Base-by-base conservation (phyloP, 2,329 filamentous ascomycete genomes). In the Mycogone perniciosa region DNA sequence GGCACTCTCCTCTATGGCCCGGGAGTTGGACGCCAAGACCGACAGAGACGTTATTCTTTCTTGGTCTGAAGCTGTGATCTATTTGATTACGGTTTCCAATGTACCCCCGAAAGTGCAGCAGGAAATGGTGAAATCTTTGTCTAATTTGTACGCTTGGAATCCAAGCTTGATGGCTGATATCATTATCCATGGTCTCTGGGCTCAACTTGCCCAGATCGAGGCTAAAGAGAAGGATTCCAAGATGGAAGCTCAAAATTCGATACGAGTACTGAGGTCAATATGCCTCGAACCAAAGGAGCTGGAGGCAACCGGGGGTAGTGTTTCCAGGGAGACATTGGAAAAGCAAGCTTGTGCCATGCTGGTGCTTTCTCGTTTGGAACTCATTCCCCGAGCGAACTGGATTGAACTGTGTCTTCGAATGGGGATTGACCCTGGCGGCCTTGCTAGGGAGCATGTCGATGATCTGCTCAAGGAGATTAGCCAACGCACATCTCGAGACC, bases 41-140 rank as follows among this genome's bases (percentile, higher is more conserved):
- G 60, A 66, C 6, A 70, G 72, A 10, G 70, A 79, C 7, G 72
- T 80, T n/a, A 76, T 77, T 54, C 69, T 80, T 48, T 81, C 84
- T 11, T 99, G 92, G 93, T 84, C 88, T 10, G 88, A 95, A 60
- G 84, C 87, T 2, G 80, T 92, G 52, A 83, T 96, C n/a, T 95
- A 87, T 64, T 72, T 88, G 11, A 79, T 92, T 42, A 83, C 84
- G 42, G 82, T 85, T 1, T 71, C 80, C 10, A 73, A 67, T 9
- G 72, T 88, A 20, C 75, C 85, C 9, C 75, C 84, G 3, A 74
- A 73, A 35, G 72, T 87, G 44, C 83, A 86, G 51, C 82, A 84
- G 56, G 77, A 83, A 57, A 81, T 85, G 4, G 76, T 76, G 20
- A 71, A 76, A 42, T 70, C 77, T 0, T 69, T 99, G 31, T 82